A percentile compares a stretch with the other conserved stretches of the same genome.
phyloP scores from a whole-genome alignment of 495 filamentous ascomycete genomes.

The Aspergillus sparsus region DNA sequence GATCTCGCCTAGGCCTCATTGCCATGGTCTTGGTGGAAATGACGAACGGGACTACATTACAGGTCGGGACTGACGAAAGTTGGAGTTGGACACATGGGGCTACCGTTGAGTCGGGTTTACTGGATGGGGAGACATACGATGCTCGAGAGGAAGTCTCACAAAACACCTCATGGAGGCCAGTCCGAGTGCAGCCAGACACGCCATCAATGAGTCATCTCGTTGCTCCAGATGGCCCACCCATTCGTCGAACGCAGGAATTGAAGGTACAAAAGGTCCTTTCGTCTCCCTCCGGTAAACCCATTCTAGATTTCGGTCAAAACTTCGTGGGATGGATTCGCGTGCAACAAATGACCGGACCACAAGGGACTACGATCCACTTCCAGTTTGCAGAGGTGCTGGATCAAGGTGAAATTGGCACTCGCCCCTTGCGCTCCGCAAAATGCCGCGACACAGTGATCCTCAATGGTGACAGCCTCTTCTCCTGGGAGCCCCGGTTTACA shows the following conservation, averaged over 20 bases:
- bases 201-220: not conserved
- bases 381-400: constrained; percentile 14
- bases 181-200: not conserved
- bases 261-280: not conserved
- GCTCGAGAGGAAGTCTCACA: constrained; percentile 17
- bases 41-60: constrained; percentile 23
- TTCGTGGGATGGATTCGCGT: constrained; percentile 46
- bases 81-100: constrained; percentile 47
- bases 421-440: constrained; percentile 23
- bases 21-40: constrained; percentile 27
- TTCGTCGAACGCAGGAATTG: not conserved
- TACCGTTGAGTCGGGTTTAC: constrained; percentile 48
- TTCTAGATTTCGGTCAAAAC: constrained; percentile 56
- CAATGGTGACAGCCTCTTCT: not conserved
- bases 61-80: constrained; percentile 31
- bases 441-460: not conserved
- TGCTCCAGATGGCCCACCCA: not conserved
- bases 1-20: constrained; percentile 46
- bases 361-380: constrained; percentile 18
- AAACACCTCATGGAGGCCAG: not conserved
- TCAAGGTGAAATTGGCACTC: constrained; percentile 20
- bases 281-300: not conserved
- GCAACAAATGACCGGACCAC: constrained; percentile 30
- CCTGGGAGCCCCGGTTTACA: constrained; percentile 47
- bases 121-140: constrained; percentile 55